Conservation (phyloP, 2,329 filamentous ascomycete species). For the Fusarium avenaceum region DNA sequence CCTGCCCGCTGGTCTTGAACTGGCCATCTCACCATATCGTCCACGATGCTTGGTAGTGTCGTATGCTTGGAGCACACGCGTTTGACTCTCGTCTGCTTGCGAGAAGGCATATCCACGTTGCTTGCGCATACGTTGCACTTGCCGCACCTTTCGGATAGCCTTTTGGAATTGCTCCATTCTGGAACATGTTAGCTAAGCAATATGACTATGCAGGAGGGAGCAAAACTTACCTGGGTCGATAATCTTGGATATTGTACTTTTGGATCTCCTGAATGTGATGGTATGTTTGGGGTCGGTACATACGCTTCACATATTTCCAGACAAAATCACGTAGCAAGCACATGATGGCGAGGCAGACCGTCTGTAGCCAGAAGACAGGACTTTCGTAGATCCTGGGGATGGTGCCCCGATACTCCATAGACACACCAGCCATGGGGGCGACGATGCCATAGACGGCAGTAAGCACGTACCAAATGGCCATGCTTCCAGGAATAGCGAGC, state of each 20-base stretch:
- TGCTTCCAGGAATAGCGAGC: slow-evolving; percentile 92
- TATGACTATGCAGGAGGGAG: background rate
- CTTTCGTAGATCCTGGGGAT: slow-evolving; percentile 84
- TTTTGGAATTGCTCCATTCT: slow-evolving; percentile 99
- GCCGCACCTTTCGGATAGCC: slow-evolving; percentile 96
- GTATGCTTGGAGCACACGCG: slow-evolving; percentile 94
- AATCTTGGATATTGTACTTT: slow-evolving; percentile 99
- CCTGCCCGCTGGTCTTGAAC: slow-evolving; percentile 54
- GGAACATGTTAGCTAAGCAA: slow-evolving; percentile 22
- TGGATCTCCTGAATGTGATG: slow-evolving; percentile 99
- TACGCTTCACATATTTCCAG: slow-evolving; percentile 97
- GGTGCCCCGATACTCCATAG: slow-evolving; percentile 86
- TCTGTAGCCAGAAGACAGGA: slow-evolving; percentile 92
- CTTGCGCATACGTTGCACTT: slow-evolving; percentile 99
- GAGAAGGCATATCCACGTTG: slow-evolving; percentile 98
- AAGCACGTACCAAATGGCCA: slow-evolving; percentile 92
- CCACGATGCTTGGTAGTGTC: slow-evolving; percentile 95
- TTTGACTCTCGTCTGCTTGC: slow-evolving; percentile 96
- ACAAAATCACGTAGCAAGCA: slow-evolving; percentile 90
- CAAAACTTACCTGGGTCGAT: slow-evolving; percentile 82
- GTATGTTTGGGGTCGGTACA: slow-evolving; percentile 96
- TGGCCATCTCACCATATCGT: slow-evolving; percentile 93
- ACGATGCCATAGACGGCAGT: slow-evolving; percentile 88
- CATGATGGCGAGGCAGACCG: slow-evolving; percentile 80
- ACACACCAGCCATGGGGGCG: slow-evolving; percentile 85